phyloP scores from a whole-genome alignment of 257 asterid species.

The Nicotiana benthamiana region DNA sequence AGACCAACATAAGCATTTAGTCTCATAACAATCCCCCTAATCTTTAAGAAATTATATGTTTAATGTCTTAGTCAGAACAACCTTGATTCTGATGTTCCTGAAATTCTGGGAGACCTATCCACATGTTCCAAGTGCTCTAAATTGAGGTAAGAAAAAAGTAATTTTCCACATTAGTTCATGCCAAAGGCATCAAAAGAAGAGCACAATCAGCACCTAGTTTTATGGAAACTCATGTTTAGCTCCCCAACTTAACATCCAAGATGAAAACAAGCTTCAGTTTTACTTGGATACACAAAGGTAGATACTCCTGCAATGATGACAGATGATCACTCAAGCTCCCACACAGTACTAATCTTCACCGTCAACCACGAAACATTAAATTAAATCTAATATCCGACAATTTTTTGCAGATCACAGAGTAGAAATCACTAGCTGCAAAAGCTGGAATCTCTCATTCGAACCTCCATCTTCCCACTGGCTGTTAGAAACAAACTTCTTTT shows the following conservation, averaged over 20 bases:
- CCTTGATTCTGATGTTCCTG: neutral
- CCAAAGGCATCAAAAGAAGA: neutral
- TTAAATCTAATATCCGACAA: neutral
- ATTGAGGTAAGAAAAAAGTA: neutral
- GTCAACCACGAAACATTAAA: neutral
- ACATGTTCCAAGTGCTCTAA: neutral
- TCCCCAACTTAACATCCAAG: constrained; percentile 3
- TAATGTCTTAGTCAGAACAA: neutral
- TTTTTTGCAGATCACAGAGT: neutral
- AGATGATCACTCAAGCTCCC: constrained; percentile 1
- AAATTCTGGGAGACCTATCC: neutral
- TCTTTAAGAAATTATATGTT: neutral
- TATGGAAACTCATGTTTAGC: neutral
- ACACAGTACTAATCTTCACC: neutral
- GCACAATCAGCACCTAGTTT: neutral
- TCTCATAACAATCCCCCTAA: neutral
- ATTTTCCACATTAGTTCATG: neutral
- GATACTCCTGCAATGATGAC: neutral
- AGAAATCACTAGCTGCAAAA: constrained; percentile 2
- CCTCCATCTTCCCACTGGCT: constrained; percentile 1
- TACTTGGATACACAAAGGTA: neutral
- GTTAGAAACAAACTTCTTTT: neutral
- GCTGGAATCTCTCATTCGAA: neutral
- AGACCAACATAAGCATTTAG: neutral
- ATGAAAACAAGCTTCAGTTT: neutral